Evolutionary conservation across 2,329 filamentous ascomycete species (phyloP), one percentile per base, ranked within the genome.

Genomic region (Davidsoniella neocaledoniae): DNA sequence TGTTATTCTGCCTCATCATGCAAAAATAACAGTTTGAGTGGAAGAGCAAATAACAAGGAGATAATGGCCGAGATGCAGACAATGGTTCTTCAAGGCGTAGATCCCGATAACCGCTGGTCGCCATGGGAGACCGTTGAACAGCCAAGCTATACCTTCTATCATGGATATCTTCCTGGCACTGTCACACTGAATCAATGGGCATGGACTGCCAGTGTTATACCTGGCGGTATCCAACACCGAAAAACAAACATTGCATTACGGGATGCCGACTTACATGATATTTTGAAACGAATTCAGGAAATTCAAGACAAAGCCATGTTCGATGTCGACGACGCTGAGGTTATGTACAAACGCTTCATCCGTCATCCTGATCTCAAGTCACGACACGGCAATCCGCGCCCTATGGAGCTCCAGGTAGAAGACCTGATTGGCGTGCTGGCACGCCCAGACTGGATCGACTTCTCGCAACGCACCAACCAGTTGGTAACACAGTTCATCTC

Each of bases 91-190:
- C 64, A 68, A 51, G 67, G 68, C 3, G 44, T 53, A 5, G 47
- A 53, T n/a, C 48, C 51, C 5, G 51, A 53, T 8, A 53, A 49
- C 58, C 64, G 14, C 66, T 73, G 42, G 59, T 61, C 2, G 61
- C 80, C 79, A 2, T 86, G 79, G 82, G 74, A 81, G 54, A 80
- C 81, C 1, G 67, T 86, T 23, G 83, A 87, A 59, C 81, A 86
- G 58, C 83, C 83, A 4, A 84, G 79, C 59, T 77, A 79, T 62
- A 71, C 77, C 0, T 83, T 82, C 59, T 74, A 72, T 55, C 81
- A 77, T 61, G 83, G 83, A 10, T 66, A 68, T 46, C 69, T 74
- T 19, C 76, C 81, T 0, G 83, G 83, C 5, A 86, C 82, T 1
- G 74, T 83, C 47, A 85, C 81, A 0, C 65, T 87, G 46, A 85